Evolutionary conservation across 495 filamentous ascomycete genomes (phyloP).

Genomic region (Aspergillus haitiensis): DNA sequence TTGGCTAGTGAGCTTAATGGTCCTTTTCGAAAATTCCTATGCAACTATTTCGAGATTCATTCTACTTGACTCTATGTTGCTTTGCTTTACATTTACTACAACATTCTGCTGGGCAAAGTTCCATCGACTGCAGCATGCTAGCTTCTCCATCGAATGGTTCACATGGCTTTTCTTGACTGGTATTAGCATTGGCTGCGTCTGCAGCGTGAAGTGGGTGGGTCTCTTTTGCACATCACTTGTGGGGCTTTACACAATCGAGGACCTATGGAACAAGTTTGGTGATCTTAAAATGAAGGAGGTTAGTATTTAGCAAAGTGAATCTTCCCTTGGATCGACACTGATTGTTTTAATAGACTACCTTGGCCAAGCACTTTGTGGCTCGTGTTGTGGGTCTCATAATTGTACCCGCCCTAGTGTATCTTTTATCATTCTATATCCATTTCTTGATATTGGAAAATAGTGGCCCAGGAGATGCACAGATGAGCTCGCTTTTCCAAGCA

Average conservation of each 20-base stretch:
- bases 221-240: constrained; percentile 93
- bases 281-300: constrained; percentile 87
- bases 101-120: constrained; percentile 96
- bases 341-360: constrained; percentile 50
- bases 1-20: constrained; percentile 95
- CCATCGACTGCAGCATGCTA: constrained; percentile 77
- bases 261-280: constrained; percentile 98
- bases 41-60: constrained; percentile 98
- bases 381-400: constrained; percentile 86
- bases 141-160: constrained; percentile 89
- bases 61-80: constrained; percentile 94
- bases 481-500: constrained; percentile 98
- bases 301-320: constrained; percentile 23
- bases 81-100: constrained; percentile 97
- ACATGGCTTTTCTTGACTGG: constrained; percentile 89
- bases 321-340: constrained; percentile 22
- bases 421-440: constrained; percentile 91
- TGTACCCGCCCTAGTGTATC: constrained; percentile 83
- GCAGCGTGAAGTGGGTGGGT: constrained; percentile 97
- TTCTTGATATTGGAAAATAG: constrained; percentile 91
- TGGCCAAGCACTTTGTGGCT: constrained; percentile 75
- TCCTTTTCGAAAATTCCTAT: constrained; percentile 97
- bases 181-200: constrained; percentile 93
- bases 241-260: constrained; percentile 92
- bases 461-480: constrained; percentile 95